These are phyloP conservation scores for Neofusicoccum parvum DNA, from an alignment of 2,329 filamentous ascomycete genomes.

Conservation along the genomic window DNA sequence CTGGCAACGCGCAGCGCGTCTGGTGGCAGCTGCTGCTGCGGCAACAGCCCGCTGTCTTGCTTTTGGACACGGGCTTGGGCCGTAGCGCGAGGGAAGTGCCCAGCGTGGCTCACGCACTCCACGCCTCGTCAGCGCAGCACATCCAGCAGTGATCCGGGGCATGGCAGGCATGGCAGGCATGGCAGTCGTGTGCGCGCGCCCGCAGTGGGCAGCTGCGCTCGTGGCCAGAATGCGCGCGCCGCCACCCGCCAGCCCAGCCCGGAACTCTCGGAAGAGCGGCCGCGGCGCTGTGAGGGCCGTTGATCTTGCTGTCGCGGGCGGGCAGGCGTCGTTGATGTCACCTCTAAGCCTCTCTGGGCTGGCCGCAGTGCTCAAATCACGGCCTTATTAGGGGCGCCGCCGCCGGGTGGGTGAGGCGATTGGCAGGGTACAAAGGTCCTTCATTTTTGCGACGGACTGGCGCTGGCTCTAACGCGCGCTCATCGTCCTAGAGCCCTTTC, in stretches of 20 bases:
- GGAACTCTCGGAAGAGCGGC: conserved; percentile 2
- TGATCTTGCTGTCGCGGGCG: conserved; percentile 4
- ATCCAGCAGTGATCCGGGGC: background rate
- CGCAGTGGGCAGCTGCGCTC: background rate
- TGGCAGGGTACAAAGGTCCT: conserved; percentile 4
- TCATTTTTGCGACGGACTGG: background rate
- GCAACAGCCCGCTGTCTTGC: background rate
- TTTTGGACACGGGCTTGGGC: background rate
- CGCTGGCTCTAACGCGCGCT: conserved; percentile 6
- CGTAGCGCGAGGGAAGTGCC: background rate
- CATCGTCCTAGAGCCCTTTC: background rate
- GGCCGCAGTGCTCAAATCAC: conserved; percentile 11
- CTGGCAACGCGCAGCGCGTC: background rate
- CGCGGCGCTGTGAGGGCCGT: background rate
- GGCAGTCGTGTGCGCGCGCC: background rate
- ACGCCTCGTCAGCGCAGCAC: background rate
- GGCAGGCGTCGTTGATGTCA: conserved; percentile 7
- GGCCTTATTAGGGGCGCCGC: conserved; percentile 13
- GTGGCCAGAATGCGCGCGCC: conserved; percentile 1
- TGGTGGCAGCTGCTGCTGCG: background rate
- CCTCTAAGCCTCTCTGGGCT: conserved; percentile 16
- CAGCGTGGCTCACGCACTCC: conserved; percentile 3
- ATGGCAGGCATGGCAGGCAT: background rate
- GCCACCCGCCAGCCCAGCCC: background rate
- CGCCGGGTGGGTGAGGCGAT: background rate